A percentile compares a stretch with the other conserved stretches of the same genome.
These are phyloP conservation scores for Beverwykella pulmonaria DNA, from an alignment of 495 filamentous ascomycete genomes.

Conservation along the genomic window DNA sequence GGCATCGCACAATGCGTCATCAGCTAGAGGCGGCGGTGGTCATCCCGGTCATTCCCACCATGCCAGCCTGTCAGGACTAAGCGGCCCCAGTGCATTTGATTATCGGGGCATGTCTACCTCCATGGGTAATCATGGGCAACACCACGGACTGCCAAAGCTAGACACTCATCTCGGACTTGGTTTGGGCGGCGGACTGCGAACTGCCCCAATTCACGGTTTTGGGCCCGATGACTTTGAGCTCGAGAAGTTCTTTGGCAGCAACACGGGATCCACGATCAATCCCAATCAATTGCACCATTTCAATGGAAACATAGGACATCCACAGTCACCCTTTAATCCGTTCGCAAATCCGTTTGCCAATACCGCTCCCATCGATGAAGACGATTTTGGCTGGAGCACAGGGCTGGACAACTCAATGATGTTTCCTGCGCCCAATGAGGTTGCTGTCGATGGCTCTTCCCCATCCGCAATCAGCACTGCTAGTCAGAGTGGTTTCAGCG, in stretches of 20 bases:
- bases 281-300: slow-evolving; percentile 89
- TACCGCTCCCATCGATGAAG: slow-evolving; percentile 66
- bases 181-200: slow-evolving; percentile 68
- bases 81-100: slow-evolving; percentile 63
- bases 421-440: slow-evolving; percentile 69
- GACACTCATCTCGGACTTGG: slow-evolving; percentile 75
- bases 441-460: slow-evolving; percentile 86
- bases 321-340: slow-evolving; percentile 72
- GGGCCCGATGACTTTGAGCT: slow-evolving; percentile 69
- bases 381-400: slow-evolving; percentile 84
- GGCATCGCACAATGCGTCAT: slow-evolving; percentile 57
- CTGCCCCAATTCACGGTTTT: slow-evolving; percentile 73
- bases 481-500: slow-evolving; percentile 88
- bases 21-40: slow-evolving; percentile 51
- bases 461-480: slow-evolving; percentile 92
- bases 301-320: slow-evolving; percentile 73
- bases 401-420: slow-evolving; percentile 77
- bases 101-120: slow-evolving; percentile 73
- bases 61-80: slow-evolving; percentile 55
- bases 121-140: slow-evolving; percentile 63
- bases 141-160: slow-evolving; percentile 75
- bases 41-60: slow-evolving; percentile 40
- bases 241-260: slow-evolving; percentile 66
- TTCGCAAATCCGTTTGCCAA: slow-evolving; percentile 57
- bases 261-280: slow-evolving; percentile 76